Percentiles rank a stretch among this genome's conserved stretches.
Evolutionary conservation across 345 rosid species (phyloP).

Genomic region (Camelina sativa): DNA sequence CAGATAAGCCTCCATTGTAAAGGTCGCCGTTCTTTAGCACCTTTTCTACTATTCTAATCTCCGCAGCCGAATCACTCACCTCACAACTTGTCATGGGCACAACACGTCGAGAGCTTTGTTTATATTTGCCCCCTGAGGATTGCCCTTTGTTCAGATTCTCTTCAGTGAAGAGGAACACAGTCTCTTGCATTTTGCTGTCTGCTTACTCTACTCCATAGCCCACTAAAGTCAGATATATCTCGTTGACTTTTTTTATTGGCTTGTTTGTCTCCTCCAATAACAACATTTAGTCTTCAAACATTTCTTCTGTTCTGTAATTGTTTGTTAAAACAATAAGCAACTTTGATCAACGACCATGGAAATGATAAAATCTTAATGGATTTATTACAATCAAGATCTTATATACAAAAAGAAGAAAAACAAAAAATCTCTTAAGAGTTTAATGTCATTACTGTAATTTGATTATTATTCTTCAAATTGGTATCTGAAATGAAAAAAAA

Average conservation of each 20-base stretch:
- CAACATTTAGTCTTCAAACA: constrained; percentile 24
- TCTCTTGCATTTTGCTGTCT: constrained; percentile 43
- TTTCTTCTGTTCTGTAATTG: constrained; percentile 25
- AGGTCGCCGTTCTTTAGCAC: constrained; percentile 65
- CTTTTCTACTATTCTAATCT: constrained; percentile 49
- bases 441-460: constrained; percentile 1
- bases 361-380: neutral
- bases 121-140: constrained; percentile 33
- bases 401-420: neutral
- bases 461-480: neutral
- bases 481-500: neutral
- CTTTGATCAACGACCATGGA: neutral
- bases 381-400: constrained; percentile 1
- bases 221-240: constrained; percentile 20
- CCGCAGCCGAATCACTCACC: constrained; percentile 17
- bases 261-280: constrained; percentile 21
- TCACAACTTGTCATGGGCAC: constrained; percentile 39
- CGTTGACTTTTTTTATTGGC: constrained; percentile 33
- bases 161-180: constrained; percentile 39
- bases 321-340: neutral
- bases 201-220: neutral
- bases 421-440: neutral
- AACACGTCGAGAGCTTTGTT: constrained; percentile 44
- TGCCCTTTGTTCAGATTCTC: constrained; percentile 45
- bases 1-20: constrained; percentile 60